Evolutionary conservation across 2,329 filamentous ascomycete genomes (phyloP).

Genomic region (Mycogone perniciosa): DNA sequence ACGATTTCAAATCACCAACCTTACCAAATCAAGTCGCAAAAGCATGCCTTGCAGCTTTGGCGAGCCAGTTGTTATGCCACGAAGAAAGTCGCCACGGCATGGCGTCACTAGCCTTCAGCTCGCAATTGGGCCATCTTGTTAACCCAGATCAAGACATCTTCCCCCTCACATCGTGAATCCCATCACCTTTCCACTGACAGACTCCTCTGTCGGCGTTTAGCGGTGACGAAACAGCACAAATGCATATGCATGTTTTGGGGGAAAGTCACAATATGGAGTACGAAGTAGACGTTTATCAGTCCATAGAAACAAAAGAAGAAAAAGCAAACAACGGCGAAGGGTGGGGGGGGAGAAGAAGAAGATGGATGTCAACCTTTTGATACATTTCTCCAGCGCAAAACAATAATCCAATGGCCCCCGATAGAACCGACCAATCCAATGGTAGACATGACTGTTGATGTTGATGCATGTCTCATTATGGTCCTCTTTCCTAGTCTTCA

Average conservation of each 20-base stretch:
- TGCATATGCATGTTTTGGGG: background rate
- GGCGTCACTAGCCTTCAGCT: slow-evolving; percentile 4
- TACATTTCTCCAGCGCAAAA: too few relatives aligned
- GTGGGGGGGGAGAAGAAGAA: too few relatives aligned
- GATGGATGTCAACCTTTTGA: too few relatives aligned
- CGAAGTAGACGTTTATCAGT: too few relatives aligned
- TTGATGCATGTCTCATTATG: too few relatives aligned
- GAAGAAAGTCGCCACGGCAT: background rate
- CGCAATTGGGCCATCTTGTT: background rate
- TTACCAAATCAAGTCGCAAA: slow-evolving; percentile 8
- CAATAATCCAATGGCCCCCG: too few relatives aligned
- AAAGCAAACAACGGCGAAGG: too few relatives aligned
- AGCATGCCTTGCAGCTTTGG: slow-evolving; percentile 11
- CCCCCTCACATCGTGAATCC: background rate
- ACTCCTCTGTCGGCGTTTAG: slow-evolving; percentile 2
- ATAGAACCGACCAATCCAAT: too few relatives aligned
- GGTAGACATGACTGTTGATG: too few relatives aligned
- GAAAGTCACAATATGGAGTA: background rate
- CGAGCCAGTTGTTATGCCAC: slow-evolving; percentile 2
- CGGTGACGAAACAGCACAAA: background rate
- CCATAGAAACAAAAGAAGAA: background rate
- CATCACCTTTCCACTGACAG: background rate
- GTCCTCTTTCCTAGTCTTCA: too few relatives aligned
- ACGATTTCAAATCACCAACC: background rate
- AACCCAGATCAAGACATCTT: background rate